phyloP scores from a whole-genome alignment of 768 basidiomycete species.

The Russula sp. region DNA sequence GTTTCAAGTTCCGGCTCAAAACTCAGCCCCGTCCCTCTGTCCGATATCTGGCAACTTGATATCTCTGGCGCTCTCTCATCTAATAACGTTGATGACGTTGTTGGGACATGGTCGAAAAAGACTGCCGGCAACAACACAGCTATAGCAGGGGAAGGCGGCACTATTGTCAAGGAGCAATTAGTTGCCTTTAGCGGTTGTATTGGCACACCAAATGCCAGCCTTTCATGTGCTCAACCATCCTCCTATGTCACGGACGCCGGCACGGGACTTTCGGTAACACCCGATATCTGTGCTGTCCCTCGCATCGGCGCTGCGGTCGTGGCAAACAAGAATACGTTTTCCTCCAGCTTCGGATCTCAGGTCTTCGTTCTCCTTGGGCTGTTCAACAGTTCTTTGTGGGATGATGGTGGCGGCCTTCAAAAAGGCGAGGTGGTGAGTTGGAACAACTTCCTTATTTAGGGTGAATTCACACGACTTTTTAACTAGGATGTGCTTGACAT shows the following conservation, averaged over 20 bases:
- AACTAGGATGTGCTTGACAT: constrained; percentile 59
- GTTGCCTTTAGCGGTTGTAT: constrained; percentile 64
- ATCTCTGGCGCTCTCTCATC: constrained; percentile 70
- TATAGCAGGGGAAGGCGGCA: constrained; percentile 52
- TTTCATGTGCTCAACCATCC: constrained; percentile 56
- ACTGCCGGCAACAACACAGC: constrained; percentile 42
- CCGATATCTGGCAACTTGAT: constrained; percentile 68
- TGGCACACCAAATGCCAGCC: constrained; percentile 39
- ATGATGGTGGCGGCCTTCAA: constrained; percentile 58
- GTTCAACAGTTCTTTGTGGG: constrained; percentile 61
- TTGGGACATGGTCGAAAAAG: constrained; percentile 59
- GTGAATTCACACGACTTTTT: constrained; percentile 2
- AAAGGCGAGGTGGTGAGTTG: constrained; percentile 68
- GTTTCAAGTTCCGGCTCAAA: constrained; percentile 42
- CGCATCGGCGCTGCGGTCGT: constrained; percentile 57
- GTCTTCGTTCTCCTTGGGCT: constrained; percentile 68
- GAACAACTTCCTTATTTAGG: neutral
- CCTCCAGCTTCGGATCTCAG: constrained; percentile 58
- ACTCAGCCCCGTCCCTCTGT: constrained; percentile 44
- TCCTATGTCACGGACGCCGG: constrained; percentile 65
- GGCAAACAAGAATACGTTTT: constrained; percentile 56
- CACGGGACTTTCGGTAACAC: constrained; percentile 42
- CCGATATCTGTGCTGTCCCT: constrained; percentile 57
- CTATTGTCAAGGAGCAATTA: constrained; percentile 52
- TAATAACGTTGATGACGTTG: constrained; percentile 52